A percentile compares a stretch with the other conserved stretches of the same genome.
Conservation (phyloP, 2,329 filamentous ascomycete genomes). For the Cadophora gregata region DNA sequence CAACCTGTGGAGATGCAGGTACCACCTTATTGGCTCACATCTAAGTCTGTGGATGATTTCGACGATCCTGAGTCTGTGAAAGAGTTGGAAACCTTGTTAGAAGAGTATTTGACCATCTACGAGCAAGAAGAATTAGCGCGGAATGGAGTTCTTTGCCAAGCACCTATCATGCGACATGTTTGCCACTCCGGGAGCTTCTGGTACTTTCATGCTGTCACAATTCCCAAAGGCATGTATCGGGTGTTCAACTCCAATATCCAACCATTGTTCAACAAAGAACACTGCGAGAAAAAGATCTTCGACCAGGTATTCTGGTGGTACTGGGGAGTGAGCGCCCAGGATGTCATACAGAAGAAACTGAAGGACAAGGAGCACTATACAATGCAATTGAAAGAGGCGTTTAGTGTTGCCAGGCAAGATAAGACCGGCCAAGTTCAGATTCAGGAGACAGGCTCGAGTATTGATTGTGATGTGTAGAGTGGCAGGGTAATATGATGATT, state of each 20-base stretch:
- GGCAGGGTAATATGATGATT: not conserved
- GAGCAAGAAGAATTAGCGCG: slow-evolving; percentile 24
- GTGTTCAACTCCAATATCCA: slow-evolving; percentile 34
- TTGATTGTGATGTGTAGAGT: slow-evolving; percentile 5
- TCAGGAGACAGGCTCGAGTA: slow-evolving; percentile 5
- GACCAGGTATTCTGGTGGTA: slow-evolving; percentile 24
- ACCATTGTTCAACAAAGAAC: slow-evolving; percentile 33
- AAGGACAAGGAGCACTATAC: slow-evolving; percentile 24
- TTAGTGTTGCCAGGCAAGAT: slow-evolving; percentile 13
- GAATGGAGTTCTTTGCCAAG: slow-evolving; percentile 23
- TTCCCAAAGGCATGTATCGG: slow-evolving; percentile 35
- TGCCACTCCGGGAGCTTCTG: slow-evolving; percentile 33
- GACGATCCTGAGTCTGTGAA: slow-evolving; percentile 11
- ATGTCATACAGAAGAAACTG: slow-evolving; percentile 20
- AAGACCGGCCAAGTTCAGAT: slow-evolving; percentile 8
- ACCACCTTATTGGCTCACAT: slow-evolving; percentile 44
- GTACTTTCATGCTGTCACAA: slow-evolving; percentile 33
- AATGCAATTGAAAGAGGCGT: slow-evolving; percentile 18
- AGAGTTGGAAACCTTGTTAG: slow-evolving; percentile 15
- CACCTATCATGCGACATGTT: slow-evolving; percentile 25
- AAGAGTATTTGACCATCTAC: slow-evolving; percentile 26
- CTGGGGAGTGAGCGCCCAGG: slow-evolving; percentile 17
- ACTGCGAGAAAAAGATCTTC: slow-evolving; percentile 24
- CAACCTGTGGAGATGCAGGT: slow-evolving; percentile 39
- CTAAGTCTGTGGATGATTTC: slow-evolving; percentile 18